Percentiles rank a stretch among this genome's conserved stretches.
Conservation (phyloP, 352 stramenopile species). For the Globisporangium alternatum region DNA sequence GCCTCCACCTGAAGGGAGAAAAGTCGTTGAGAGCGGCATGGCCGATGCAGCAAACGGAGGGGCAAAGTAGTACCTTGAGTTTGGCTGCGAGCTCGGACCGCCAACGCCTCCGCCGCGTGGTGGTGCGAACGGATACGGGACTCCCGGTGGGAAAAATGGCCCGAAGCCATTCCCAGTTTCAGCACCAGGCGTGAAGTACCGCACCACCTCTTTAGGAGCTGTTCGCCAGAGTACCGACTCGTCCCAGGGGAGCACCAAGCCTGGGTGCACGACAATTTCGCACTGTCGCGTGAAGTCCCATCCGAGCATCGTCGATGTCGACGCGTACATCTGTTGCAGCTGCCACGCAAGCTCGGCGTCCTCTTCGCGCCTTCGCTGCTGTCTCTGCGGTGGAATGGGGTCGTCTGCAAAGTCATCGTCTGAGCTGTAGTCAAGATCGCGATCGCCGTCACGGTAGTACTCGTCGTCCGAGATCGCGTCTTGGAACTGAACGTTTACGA, state of each 20-base stretch:
- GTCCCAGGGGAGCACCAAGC: slow-evolving; percentile 33
- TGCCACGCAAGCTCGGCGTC: slow-evolving; percentile 59
- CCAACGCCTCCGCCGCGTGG: slow-evolving; percentile 1
- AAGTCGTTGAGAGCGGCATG: slow-evolving; percentile 2
- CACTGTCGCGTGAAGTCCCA: slow-evolving; percentile 72
- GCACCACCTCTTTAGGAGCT: slow-evolving; percentile 65
- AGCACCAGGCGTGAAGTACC: slow-evolving; percentile 51
- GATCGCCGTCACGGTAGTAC: slow-evolving; percentile 11
- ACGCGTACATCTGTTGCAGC: slow-evolving; percentile 72
- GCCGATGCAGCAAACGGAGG: not conserved
- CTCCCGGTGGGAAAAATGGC: slow-evolving; percentile 20
- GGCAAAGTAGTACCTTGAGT: slow-evolving; percentile 54
- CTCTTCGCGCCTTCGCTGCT: slow-evolving; percentile 33
- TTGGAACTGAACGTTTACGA: slow-evolving; percentile 43
- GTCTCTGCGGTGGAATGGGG: not conserved
- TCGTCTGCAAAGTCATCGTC: slow-evolving; percentile 4
- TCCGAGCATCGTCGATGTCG: slow-evolving; percentile 61
- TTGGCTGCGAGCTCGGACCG: slow-evolving; percentile 3
- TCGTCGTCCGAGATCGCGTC: slow-evolving; percentile 31
- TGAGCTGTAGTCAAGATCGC: slow-evolving; percentile 9
- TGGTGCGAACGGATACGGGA: slow-evolving; percentile 9
- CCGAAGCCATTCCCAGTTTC: slow-evolving; percentile 24
- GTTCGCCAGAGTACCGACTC: slow-evolving; percentile 61
- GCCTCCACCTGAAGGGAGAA: not conserved
- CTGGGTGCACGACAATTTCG: slow-evolving; percentile 27